Conservation (phyloP, 73 alveolate genomes). For the Loxodes magnus region DNA sequence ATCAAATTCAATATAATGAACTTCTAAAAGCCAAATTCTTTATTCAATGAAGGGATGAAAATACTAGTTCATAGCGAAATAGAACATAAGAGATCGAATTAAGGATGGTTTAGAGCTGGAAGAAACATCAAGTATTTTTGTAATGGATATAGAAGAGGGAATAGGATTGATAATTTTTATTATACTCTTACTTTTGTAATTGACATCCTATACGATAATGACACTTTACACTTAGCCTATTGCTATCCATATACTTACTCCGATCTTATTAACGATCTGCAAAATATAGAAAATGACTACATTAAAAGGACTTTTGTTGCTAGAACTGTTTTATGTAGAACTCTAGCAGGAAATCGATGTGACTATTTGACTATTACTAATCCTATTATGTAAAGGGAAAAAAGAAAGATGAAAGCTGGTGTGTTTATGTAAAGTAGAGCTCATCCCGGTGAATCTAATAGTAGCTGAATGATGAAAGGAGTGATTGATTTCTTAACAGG, state of each 20-base stretch:
- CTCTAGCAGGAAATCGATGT: conserved; percentile 63
- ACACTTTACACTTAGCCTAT: conserved; percentile 95
- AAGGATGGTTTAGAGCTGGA: conserved; percentile 84
- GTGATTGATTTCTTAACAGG: conserved; percentile 88
- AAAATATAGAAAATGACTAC: conserved; percentile 53
- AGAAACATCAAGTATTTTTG: conserved; percentile 72
- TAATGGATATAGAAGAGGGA: conserved; percentile 67
- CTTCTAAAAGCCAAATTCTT: conserved; percentile 52
- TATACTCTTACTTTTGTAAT: conserved; percentile 93
- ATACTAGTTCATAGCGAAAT: conserved; percentile 58
- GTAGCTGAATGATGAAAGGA: conserved; percentile 59
- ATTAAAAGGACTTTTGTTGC: conserved; percentile 20
- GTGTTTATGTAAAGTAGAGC: conserved; percentile 84
- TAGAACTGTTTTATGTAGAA: conserved; percentile 57
- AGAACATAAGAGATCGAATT: conserved; percentile 20
- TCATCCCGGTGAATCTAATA: conserved; percentile 98
- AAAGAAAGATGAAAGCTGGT: conserved; percentile 47
- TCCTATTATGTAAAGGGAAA: conserved; percentile 31
- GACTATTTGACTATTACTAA: conserved; percentile 12
- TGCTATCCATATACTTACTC: conserved; percentile 98
- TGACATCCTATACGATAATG: conserved; percentile 84
- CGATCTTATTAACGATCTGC: conserved; percentile 77
- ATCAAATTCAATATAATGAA: conserved; percentile 63
- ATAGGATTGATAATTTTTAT: conserved; percentile 79
- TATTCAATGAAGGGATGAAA: conserved; percentile 85